phyloP scores from a whole-genome alignment of 768 basidiomycete genomes.

The Lactifluus hygrophoroides region DNA sequence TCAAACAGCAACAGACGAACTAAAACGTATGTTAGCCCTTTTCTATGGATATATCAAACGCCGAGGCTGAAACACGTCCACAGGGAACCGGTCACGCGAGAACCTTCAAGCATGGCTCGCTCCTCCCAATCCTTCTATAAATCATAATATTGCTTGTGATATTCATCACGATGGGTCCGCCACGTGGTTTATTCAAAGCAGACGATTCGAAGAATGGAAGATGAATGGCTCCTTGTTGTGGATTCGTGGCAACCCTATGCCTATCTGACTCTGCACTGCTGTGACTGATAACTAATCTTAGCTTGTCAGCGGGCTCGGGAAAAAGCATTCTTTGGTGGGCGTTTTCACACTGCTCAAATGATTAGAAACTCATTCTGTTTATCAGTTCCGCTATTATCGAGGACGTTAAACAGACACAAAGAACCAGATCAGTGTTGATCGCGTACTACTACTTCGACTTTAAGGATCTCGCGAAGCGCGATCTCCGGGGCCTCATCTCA shows the following conservation, averaged over 20 bases:
- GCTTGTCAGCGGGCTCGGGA: neutral
- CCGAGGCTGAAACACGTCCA: neutral
- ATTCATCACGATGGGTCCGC: neutral
- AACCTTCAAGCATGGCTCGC: neutral
- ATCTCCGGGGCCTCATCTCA: neutral
- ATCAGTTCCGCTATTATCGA: neutral
- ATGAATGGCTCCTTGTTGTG: neutral
- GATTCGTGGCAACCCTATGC: slow-evolving; percentile 1
- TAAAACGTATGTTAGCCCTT: neutral
- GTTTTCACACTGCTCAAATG: too few species aligned
- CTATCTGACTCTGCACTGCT: neutral
- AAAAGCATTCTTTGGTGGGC: slow-evolving; percentile 3
- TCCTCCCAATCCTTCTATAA: neutral
- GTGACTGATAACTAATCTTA: too few species aligned
- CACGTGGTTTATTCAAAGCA: too few species aligned
- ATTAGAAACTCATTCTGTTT: neutral
- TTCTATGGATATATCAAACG: too few species aligned
- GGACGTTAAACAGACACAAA: neutral
- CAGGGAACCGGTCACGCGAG: neutral
- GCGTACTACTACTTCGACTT: neutral
- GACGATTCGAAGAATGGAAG: neutral
- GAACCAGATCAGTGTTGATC: neutral
- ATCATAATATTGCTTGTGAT: neutral
- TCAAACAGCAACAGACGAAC: neutral
- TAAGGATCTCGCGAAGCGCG: neutral